Evolutionary conservation across 495 filamentous ascomycete species (phyloP).

Genomic region (Tuber indicum): DNA sequence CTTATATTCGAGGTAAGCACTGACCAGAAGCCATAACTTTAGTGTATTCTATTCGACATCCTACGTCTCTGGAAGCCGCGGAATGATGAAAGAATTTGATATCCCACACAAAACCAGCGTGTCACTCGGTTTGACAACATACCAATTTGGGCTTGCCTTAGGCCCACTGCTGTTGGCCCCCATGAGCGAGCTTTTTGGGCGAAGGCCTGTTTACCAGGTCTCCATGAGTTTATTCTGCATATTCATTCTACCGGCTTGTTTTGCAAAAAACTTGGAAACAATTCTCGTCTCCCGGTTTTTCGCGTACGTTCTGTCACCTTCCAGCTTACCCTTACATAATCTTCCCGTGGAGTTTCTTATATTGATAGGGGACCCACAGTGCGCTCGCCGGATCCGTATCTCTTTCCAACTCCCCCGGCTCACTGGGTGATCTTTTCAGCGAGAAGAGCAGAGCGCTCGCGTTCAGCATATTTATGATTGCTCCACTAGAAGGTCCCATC

Average conservation of each 20-base stretch:
- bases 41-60: slow-evolving; percentile 78
- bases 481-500: slow-evolving; percentile 70
- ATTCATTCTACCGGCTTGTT: slow-evolving; percentile 63
- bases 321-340: not conserved
- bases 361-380: slow-evolving; percentile 33
- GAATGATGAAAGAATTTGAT: slow-evolving; percentile 61
- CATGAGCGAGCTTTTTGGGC: slow-evolving; percentile 69
- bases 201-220: slow-evolving; percentile 63
- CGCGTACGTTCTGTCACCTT: slow-evolving; percentile 46
- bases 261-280: slow-evolving; percentile 57
- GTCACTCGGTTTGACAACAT: slow-evolving; percentile 73
- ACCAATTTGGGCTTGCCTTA: slow-evolving; percentile 64
- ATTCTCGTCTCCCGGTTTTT: slow-evolving; percentile 68
- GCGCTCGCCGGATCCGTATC: slow-evolving; percentile 72
- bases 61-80: slow-evolving; percentile 63
- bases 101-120: slow-evolving; percentile 52
- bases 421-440: slow-evolving; percentile 69
- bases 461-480: slow-evolving; percentile 69
- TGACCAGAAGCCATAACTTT: not conserved
- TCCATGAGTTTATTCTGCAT: slow-evolving; percentile 58
- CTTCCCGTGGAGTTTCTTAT: not conserved
- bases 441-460: slow-evolving; percentile 64
- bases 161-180: slow-evolving; percentile 71
- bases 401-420: slow-evolving; percentile 75
- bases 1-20: not conserved